These are phyloP conservation scores for Dendrocalamus sinicus DNA, from an alignment of 176 grass and related monocot genomes.

Conservation along the genomic window DNA sequence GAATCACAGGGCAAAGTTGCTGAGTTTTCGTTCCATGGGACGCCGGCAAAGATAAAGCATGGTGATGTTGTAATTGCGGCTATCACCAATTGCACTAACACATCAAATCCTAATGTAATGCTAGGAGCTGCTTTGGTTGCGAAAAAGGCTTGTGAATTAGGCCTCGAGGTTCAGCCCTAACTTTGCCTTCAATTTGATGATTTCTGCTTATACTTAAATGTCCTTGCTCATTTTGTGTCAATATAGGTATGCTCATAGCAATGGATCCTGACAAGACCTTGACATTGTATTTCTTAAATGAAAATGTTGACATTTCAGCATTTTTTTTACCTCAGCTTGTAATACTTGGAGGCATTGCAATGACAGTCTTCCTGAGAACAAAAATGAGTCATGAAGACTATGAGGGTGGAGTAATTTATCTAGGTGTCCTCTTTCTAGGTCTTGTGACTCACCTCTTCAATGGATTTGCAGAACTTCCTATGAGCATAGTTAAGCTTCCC, in stretches of 20 bases:
- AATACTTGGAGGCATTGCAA: background rate
- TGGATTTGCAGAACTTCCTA: background rate
- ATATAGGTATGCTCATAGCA: background rate
- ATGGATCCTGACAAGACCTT: background rate
- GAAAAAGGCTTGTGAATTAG: slow-evolving; percentile 96
- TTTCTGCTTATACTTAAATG: too few species aligned
- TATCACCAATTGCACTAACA: slow-evolving; percentile 98
- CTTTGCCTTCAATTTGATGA: too few species aligned
- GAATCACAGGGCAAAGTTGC: slow-evolving; percentile 86
- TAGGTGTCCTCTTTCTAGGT: background rate
- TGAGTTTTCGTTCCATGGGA: slow-evolving; percentile 86
- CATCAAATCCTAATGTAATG: slow-evolving; percentile 99
- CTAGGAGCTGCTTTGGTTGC: slow-evolving; percentile 95
- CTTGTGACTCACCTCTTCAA: background rate
- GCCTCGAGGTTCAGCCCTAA: slow-evolving; percentile 65
- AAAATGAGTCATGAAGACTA: background rate
- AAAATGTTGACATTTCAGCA: background rate
- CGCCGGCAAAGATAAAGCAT: slow-evolving; percentile 82
- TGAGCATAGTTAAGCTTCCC: background rate
- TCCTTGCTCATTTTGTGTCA: too few species aligned
- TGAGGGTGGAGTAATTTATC: background rate
- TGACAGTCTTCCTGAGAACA: background rate
- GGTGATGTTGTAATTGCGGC: slow-evolving; percentile 91
- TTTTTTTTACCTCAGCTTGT: background rate
- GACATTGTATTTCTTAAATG: background rate